Evolutionary conservation across 2,329 filamentous ascomycete species (phyloP), one percentile per base, ranked within the genome.

Genomic region (Calonectria ilicicola): DNA sequence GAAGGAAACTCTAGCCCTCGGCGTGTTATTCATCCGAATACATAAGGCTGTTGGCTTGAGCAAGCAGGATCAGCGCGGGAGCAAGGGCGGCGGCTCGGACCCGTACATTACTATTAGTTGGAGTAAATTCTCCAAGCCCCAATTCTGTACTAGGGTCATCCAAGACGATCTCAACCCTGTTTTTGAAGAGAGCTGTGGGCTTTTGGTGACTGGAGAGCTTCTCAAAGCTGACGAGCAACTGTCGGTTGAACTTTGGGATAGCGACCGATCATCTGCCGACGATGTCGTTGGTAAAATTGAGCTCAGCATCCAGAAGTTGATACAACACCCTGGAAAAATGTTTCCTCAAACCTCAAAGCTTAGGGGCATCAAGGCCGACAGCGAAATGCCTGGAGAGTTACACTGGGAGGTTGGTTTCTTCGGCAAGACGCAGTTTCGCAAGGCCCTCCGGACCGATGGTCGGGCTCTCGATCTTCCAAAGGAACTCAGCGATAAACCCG

Each of bases 331-430:
- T 0, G 95, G 96, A 42, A 94, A 94, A 80, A 98, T 98, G 94
- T 97, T 96, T 78, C 93, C 94, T 6, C 95, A 98, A 78, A 89
- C 94, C 9, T 98, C 95, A 0, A 95, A 93, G 78, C 90, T 98
- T 1, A 88, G 91, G 32, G 96, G 96, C 14, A 91, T 97, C 85
- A 93, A 97, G 78, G 92, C 94, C 26, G 95, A 93, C 15, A 96
- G 91, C 76, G 90, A 91, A 63, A 98, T 98, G 95, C 97, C 97
- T 0, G 96, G 97, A 32, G 93, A 98, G 81, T 89, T 99, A 46
- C 93, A 97, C 81, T 98, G 96, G 96, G 96, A 98, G 83, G 95
- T 98, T 58, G 97, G 96, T 8, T 98, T 94, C 85, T 98, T 98
- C 79, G 93, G 93, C 78, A 98, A 98, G 86, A 95, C 96, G 1